Evolutionary conservation across 768 basidiomycete genomes (phyloP), one percentile per base, ranked within the genome.

Genomic region (Naganishia vishniacii): DNA sequence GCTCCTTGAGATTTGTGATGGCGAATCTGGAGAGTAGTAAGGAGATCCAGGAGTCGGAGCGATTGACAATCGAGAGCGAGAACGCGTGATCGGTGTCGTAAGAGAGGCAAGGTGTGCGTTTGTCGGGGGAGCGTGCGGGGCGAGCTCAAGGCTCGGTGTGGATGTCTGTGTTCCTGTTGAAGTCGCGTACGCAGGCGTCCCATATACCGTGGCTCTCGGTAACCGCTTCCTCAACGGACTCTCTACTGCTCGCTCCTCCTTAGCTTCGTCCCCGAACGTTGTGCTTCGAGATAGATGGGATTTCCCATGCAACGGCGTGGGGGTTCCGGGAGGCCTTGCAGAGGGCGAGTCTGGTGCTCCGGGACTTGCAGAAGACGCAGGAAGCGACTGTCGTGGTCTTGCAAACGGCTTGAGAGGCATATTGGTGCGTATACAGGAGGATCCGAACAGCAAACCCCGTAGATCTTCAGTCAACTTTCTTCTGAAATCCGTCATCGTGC

Each of bases 1-100:
- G 45, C 61, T 62, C 16, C 59, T 20, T 2, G 61, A 62, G 28
- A 66, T 40, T 25, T 59, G 51, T 8, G 51, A 58, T 46, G 63
- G 63, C 15, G 63, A 58, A 23, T 42, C 37, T 4, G 53, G 63
- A 4, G 63, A 58, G 23, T 58, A 64, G 23, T 58, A 64, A 0
- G 64, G 59, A 2, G 51, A 56, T 40, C 53, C 53, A 7, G 53
- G 53, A 31, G 20, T 37, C 2, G 11, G 16, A n/a, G 37, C 53
- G 23, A 56, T 8, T 5, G 53, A 56, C 12, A 56, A 34, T 3
- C 53, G 53, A 16, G 53, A 56, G 23, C 53, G 32, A 23, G 53
- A 56, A 12, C 53, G 53, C 23, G 53, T 34, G 34, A 26, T 56
- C 11, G 53, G 53, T 25, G 53, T 56, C 13, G 53, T 37, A 2